Base-by-base conservation (phyloP, 768 basidiomycete species). In the Cystofilobasidium capitatum region DNA sequence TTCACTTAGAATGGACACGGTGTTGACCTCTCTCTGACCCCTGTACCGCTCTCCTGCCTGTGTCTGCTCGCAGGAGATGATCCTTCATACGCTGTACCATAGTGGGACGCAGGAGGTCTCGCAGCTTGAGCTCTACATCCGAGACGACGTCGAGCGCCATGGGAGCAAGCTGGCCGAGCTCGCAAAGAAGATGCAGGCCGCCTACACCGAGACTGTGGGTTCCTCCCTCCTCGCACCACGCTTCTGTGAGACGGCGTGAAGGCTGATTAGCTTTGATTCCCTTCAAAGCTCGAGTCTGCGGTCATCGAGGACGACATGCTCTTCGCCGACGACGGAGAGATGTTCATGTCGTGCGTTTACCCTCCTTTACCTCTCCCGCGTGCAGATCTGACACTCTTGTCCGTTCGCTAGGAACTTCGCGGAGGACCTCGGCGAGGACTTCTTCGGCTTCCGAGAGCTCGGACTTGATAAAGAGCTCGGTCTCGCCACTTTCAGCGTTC, bases 401-500 rank as follows among this genome's bases (percentile, higher is more conserved):
- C 20, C 57, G 47, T 22, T 59, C 20, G 66, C 1, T 73, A 88
- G 87, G 62, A 87, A 89, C 73, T 91, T 94, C 75, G 86, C 89
- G 0, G 89, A 91, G 60, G 81, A 85, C 20, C 82, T 93, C 20
- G 92, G 91, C 37, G 91, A 92, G 72, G 93, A 98, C 76, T 94
- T 93, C 78, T 82, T 97, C 16, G 93, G 93, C 14, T 81, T 97
- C 33, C 83, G 84, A 59, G 91, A 88, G 73, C 79, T 91, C 51
- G 93, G 92, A 36, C 89, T 96, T 60, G 91, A 90, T 26, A 83
- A 82, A 49, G 93, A 96, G 73, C 81, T 88, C 59, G 89, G 89
- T 17, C 79, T 94, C 69, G 82, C 86, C 20, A 86, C 82, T 71
- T 81, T 97, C 62, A 83, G 81, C 22, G 82, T 94, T 40, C 93